Evolutionary conservation across 192 early-diverging fungal genomes (phyloP).

Genomic region (Obelidium mucronatum): DNA sequence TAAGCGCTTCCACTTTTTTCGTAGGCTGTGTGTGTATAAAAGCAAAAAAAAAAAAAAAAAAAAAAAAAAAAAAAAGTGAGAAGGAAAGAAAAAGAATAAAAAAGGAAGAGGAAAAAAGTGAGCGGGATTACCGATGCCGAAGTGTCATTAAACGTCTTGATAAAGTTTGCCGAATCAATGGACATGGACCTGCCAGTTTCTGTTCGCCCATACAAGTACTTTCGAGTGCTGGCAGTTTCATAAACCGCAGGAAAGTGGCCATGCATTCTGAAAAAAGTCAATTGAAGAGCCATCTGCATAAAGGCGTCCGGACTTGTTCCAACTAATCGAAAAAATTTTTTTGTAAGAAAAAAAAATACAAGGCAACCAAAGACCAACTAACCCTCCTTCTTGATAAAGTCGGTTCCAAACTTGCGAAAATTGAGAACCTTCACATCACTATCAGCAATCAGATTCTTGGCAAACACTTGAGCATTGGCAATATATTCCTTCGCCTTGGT

Average conservation of each 20-base stretch:
- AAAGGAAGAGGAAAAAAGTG: too few species aligned
- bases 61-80: background rate
- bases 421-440: conserved; percentile 69
- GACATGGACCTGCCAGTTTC: conserved; percentile 85
- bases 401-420: conserved; percentile 74
- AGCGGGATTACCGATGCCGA: conserved; percentile 77
- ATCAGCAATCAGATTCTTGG: conserved; percentile 59
- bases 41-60: conserved; percentile 15
- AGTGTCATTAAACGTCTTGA: conserved; percentile 66
- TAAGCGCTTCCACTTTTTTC: conserved; percentile 64
- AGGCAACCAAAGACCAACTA: conserved; percentile 41
- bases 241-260: conserved; percentile 73
- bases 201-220: conserved; percentile 84
- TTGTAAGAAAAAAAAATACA: too few species aligned
- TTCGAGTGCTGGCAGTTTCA: conserved; percentile 84
- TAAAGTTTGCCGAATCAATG: conserved; percentile 72
- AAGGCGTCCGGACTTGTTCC: conserved; percentile 81
- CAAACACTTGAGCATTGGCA: conserved; percentile 58
- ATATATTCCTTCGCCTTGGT: conserved; percentile 44
- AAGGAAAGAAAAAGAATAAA: background rate
- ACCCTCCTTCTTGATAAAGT: conserved; percentile 80
- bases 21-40: conserved; percentile 38
- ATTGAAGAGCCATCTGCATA: conserved; percentile 86
- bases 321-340: conserved; percentile 6
- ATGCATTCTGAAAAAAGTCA: conserved; percentile 82